These are phyloP conservation scores for Gillenia trifoliata DNA, from an alignment of 306 rosid species.

Conservation along the genomic window DNA sequence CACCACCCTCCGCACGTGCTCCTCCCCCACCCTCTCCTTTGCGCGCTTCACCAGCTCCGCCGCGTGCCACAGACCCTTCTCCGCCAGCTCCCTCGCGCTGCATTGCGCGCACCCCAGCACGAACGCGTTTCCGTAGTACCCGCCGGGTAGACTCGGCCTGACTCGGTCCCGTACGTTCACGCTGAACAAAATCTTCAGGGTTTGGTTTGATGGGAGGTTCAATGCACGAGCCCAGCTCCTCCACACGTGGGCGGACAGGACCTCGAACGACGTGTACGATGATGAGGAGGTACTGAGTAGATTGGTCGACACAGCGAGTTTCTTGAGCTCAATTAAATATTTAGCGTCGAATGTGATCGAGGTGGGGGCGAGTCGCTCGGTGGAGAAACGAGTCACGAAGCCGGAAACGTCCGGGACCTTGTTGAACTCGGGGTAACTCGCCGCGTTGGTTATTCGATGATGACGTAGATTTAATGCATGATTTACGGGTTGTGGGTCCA, in stretches of 20 bases:
- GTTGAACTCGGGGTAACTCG: conserved; percentile 41
- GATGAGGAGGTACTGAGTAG: conserved; percentile 5
- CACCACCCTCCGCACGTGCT: conserved; percentile 55
- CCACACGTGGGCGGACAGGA: conserved; percentile 80
- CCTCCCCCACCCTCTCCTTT: conserved; percentile 62
- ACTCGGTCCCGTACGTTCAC: conserved; percentile 65
- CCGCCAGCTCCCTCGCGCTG: conserved; percentile 46
- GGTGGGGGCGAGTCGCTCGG: conserved; percentile 51
- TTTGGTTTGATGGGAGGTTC: conserved; percentile 58
- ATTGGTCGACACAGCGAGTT: conserved; percentile 28
- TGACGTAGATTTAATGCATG: neutral
- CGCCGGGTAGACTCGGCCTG: conserved; percentile 60
- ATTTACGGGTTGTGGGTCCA: conserved; percentile 10
- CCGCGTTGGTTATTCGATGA: neutral
- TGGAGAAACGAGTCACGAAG: conserved; percentile 50
- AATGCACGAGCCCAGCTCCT: conserved; percentile 83
- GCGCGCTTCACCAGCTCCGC: conserved; percentile 54
- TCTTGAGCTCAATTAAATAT: conserved; percentile 38
- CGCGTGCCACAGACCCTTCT: conserved; percentile 46
- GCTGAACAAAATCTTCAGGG: conserved; percentile 62
- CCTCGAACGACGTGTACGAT: conserved; percentile 62
- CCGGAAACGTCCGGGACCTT: conserved; percentile 62
- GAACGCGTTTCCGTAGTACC: conserved; percentile 87
- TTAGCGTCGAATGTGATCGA: conserved; percentile 36
- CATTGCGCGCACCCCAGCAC: conserved; percentile 70